phyloP scores from a whole-genome alignment of 139 green algal species.

The Micromonas pusilla region DNA sequence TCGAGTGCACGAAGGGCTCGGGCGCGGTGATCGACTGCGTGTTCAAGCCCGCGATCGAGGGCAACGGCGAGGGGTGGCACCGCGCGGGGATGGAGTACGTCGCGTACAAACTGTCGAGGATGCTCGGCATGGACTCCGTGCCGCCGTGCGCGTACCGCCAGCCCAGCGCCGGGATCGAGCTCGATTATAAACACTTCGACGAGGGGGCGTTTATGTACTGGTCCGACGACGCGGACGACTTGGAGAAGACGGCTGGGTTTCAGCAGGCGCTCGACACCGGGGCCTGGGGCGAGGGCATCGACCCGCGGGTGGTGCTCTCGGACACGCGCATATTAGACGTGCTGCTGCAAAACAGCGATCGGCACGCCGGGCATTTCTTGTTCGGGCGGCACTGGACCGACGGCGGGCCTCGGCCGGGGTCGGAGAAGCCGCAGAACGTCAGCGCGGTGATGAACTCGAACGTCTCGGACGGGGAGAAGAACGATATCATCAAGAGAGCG shows the following conservation, averaged over 20 bases:
- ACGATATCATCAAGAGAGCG: not conserved
- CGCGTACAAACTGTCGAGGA: conserved; percentile 72
- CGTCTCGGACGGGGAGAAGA: not conserved
- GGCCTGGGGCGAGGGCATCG: not conserved
- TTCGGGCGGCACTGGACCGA: conserved; percentile 64
- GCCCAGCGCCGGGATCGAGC: conserved; percentile 30
- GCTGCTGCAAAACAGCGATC: conserved; percentile 76
- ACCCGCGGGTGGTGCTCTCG: not conserved
- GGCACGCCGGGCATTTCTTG: conserved; percentile 70
- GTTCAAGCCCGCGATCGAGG: conserved; percentile 67
- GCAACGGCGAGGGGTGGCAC: conserved; percentile 72
- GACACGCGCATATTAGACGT: conserved; percentile 46
- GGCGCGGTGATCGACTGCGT: conserved; percentile 37
- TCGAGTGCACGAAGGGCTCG: conserved; percentile 33
- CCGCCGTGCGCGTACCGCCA: conserved; percentile 55
- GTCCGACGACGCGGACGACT: conserved; percentile 37
- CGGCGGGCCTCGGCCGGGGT: not conserved
- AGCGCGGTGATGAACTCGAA: not conserved
- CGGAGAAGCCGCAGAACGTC: not conserved
- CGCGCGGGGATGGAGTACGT: conserved; percentile 63
- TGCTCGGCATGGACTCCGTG: conserved; percentile 73
- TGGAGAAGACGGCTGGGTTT: conserved; percentile 23
- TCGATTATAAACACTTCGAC: conserved; percentile 50
- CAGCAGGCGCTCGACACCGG: not conserved
- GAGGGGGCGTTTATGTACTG: conserved; percentile 72